These are phyloP conservation scores for Nakazawaea wickerhamii DNA, from an alignment of 805 yeast species.

Conservation along the genomic window DNA sequence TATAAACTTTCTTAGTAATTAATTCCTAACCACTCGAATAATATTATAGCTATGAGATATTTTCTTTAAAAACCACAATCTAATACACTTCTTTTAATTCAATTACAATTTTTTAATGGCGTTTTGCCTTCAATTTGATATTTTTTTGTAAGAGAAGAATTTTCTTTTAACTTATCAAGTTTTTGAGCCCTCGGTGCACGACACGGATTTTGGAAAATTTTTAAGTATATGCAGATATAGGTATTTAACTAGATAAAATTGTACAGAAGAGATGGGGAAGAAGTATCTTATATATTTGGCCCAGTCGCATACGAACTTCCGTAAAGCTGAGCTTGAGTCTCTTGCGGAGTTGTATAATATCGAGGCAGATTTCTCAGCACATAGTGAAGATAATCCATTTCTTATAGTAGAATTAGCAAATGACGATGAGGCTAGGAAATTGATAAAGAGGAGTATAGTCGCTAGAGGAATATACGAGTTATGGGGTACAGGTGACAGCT, in stretches of 20 bases:
- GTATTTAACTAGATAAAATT: too few species aligned
- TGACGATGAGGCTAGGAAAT: conserved; percentile 60
- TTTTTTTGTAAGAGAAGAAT: too few species aligned
- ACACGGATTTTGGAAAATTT: conserved; percentile 1
- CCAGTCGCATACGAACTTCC: conserved; percentile 73
- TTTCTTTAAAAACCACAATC: too few species aligned
- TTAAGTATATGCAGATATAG: background rate
- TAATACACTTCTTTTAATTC: too few species aligned
- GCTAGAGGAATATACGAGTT: conserved; percentile 75
- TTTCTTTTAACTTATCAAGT: too few species aligned
- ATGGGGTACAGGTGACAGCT: conserved; percentile 66
- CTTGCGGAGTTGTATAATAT: conserved; percentile 63
- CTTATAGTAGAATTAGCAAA: conserved; percentile 57
- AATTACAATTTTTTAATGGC: too few species aligned
- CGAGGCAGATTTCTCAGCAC: conserved; percentile 51
- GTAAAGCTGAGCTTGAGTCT: conserved; percentile 79
- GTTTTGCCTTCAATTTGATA: too few species aligned
- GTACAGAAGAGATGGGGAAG: conserved; percentile 30
- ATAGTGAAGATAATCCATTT: conserved; percentile 63
- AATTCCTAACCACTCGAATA: too few species aligned
- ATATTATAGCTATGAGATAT: too few species aligned
- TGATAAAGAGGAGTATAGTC: conserved; percentile 64
- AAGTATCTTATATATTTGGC: conserved; percentile 78
- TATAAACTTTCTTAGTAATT: background rate
- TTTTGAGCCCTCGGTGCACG: too few species aligned